These are phyloP conservation scores for Sporopachydermia cereana DNA, from an alignment of 1,139 yeast species.

Conservation along the genomic window DNA sequence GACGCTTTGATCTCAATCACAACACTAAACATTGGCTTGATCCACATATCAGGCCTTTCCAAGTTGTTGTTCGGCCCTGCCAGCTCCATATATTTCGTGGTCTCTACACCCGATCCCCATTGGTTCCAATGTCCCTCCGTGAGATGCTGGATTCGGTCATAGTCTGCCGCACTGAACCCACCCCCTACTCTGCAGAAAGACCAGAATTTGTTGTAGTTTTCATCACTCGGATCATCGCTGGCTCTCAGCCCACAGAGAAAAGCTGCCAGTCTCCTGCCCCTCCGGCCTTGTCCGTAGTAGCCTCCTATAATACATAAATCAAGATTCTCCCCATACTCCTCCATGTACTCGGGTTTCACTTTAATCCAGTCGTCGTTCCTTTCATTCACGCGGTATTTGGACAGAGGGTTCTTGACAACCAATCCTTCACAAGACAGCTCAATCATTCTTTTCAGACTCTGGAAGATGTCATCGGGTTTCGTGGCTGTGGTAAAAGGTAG, in stretches of 20 bases:
- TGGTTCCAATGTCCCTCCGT: conserved; percentile 55
- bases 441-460: conserved; percentile 47
- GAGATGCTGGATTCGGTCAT: conserved; percentile 41
- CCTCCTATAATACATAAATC: conserved; percentile 76
- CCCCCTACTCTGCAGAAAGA: conserved; percentile 79
- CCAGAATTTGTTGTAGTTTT: conserved; percentile 24
- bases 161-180: conserved; percentile 62
- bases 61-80: conserved; percentile 29
- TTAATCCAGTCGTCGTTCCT: conserved; percentile 66
- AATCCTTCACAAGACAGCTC: conserved; percentile 58
- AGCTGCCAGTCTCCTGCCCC: conserved; percentile 33
- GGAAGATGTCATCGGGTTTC: conserved; percentile 40
- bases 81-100: conserved; percentile 36
- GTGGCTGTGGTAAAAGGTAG: conserved; percentile 35
- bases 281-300: conserved; percentile 49
- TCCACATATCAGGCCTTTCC: conserved; percentile 62
- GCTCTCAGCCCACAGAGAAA: conserved; percentile 60
- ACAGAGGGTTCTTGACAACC: conserved; percentile 53
- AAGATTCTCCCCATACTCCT: conserved; percentile 75
- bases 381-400: conserved; percentile 49
- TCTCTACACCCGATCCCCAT: conserved; percentile 26
- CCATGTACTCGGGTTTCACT: conserved; percentile 82
- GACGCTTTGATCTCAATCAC: conserved; percentile 84
- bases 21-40: conserved; percentile 62
- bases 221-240: conserved; percentile 22